Base-by-base conservation (phyloP, 2,329 filamentous ascomycete genomes). In the Aspergillus pseudoterreus region DNA sequence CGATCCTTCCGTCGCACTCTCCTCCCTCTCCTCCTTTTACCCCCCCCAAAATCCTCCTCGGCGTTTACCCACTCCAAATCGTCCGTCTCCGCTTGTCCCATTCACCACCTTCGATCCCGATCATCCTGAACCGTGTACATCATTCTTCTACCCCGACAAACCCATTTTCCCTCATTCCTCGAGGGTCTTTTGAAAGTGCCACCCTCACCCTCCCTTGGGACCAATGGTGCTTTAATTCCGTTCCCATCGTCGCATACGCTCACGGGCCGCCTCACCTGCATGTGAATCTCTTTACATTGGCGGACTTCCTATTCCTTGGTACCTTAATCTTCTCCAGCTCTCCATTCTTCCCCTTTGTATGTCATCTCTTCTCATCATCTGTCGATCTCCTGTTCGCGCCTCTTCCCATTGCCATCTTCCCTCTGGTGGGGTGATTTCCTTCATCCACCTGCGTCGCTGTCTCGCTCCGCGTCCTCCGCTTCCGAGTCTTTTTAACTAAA, bases 251-350 rank as follows among this genome's bases (percentile, higher is more conserved):
- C 19, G 39, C 17, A 17, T 42, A 17, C 19, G 39, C 17, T 21
- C 19, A 19, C 39, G n/a, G 14, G 12, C 19, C 39, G 11, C 12
- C 17, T 22, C 39, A 44, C 44, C 38, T 46, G 51, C 50, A 49
- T 53, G 56, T 52, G 50, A 57, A 53, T 43, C 36, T 15, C 36
- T 50, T 52, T 45, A 42, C 46, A 54, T 47, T 41, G 43, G 49
- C 50, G 53, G 49, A 50, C 50, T 45, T 35, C 39, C 45, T 11
- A 44, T 43, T 45, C 48, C 54, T 50, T 47, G 50, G 39, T 33
- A 35, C 42, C 46, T 43, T 21, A 43, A 39, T 43, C 44, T 30
- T 44, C 39, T 39, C 27, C 35, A 30, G 38, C 43, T 24, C 35
- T 27, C 27, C 19, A 41, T 22, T n/a, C 33, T 22, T 21, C 14